Percentiles rank a stretch among this genome's conserved stretches.
These are phyloP conservation scores for Termitomyces sp. DNA, from an alignment of 768 basidiomycete species.

Conservation along the genomic window DNA sequence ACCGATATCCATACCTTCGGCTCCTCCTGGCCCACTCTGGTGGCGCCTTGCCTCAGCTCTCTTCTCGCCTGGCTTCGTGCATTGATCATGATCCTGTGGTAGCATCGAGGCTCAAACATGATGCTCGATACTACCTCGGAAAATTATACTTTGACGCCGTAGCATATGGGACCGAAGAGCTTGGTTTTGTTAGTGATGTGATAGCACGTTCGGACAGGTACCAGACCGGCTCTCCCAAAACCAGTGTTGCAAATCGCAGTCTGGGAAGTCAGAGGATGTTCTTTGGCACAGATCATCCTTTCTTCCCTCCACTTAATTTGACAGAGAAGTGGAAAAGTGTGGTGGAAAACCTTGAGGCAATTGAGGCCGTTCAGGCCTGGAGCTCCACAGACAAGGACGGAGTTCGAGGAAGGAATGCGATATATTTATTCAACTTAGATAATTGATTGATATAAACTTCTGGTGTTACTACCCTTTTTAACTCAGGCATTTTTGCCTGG, in stretches of 20 bases:
- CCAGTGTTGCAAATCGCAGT: slow-evolving; percentile 29
- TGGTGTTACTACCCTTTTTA: neutral
- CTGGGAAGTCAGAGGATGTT: slow-evolving; percentile 57
- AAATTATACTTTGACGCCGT: slow-evolving; percentile 82
- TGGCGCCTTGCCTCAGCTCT: slow-evolving; percentile 77
- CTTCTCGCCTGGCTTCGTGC: slow-evolving; percentile 80
- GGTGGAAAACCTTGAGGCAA: slow-evolving; percentile 79
- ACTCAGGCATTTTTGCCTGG: slow-evolving; percentile 26
- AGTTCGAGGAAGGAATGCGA: slow-evolving; percentile 70
- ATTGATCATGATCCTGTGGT: slow-evolving; percentile 83
- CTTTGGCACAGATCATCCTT: slow-evolving; percentile 88
- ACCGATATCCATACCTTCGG: slow-evolving; percentile 70
- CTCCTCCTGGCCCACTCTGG: slow-evolving; percentile 86
- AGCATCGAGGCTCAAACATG: slow-evolving; percentile 66
- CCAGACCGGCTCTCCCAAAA: slow-evolving; percentile 24
- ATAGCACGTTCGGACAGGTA: slow-evolving; percentile 56
- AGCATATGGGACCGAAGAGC: slow-evolving; percentile 83
- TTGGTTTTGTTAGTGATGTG: slow-evolving; percentile 70
- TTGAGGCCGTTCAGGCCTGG: slow-evolving; percentile 62
- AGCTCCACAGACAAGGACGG: slow-evolving; percentile 49
- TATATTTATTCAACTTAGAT: slow-evolving; percentile 57
- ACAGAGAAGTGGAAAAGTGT: slow-evolving; percentile 80
- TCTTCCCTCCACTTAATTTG: slow-evolving; percentile 75
- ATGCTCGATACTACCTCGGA: slow-evolving; percentile 80
- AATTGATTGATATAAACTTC: slow-evolving; percentile 7